phyloP scores from a whole-genome alignment of 305 asterid species.

The Fraxinus sp. region DNA sequence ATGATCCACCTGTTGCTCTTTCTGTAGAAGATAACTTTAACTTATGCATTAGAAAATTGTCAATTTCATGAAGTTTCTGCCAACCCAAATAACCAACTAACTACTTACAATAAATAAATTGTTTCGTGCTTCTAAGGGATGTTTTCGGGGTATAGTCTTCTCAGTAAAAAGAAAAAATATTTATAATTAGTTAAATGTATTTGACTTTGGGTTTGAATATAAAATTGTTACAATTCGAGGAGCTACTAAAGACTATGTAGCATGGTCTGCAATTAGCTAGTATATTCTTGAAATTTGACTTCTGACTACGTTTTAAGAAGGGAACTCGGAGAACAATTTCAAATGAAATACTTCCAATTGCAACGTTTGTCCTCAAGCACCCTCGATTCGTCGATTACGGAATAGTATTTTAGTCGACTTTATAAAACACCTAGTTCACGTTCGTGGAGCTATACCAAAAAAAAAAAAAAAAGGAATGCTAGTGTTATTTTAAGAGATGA shows the following conservation, averaged over 20 bases:
- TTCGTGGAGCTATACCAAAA: background rate
- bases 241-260: background rate
- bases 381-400: background rate
- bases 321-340: background rate
- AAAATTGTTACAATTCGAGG: background rate
- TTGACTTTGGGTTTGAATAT: too few species aligned
- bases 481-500: background rate
- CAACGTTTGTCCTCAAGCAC: constrained; percentile 22
- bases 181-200: background rate
- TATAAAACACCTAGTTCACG: background rate
- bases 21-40: background rate
- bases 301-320: constrained; percentile 6
- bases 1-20: background rate
- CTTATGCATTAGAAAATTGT: background rate
- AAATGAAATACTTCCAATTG: constrained; percentile 7
- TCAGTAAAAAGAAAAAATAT: background rate
- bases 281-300: background rate
- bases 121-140: background rate
- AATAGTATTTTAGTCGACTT: constrained; percentile 1
- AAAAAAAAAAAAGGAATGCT: background rate
- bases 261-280: background rate
- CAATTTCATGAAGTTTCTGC: background rate
- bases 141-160: too few species aligned
- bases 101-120: background rate
- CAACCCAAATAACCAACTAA: background rate